phyloP scores from a whole-genome alignment of 23 red algal genomes.

The Gracilaria domingensis region DNA sequence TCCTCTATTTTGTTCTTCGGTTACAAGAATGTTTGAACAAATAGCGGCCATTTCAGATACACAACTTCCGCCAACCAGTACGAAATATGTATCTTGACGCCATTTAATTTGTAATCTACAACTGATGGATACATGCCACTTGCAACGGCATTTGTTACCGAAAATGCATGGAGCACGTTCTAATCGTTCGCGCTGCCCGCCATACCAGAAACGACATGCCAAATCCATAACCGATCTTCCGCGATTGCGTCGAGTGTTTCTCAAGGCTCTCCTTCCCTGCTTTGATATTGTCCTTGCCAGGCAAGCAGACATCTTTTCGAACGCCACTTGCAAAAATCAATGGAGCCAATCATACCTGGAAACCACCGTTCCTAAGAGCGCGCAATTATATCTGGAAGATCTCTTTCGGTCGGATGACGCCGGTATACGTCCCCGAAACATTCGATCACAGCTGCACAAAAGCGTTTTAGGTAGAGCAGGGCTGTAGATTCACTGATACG shows the following conservation, averaged over 20 bases:
- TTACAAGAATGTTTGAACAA: not conserved
- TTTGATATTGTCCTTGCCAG: not conserved
- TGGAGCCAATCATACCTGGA: not conserved
- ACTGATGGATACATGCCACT: conserved; percentile 8
- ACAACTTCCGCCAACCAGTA: conserved; percentile 23
- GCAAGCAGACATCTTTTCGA: conserved; percentile 8
- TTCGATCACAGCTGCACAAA: not conserved
- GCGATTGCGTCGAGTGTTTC: conserved; percentile 27
- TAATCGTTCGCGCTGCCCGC: not conserved
- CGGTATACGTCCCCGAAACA: conserved; percentile 30
- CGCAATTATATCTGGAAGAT: not conserved
- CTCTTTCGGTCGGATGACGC: not conserved
- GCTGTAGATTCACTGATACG: conserved; percentile 3
- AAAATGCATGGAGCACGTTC: conserved; percentile 11
- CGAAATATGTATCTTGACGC: not conserved
- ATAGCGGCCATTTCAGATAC: too few species aligned
- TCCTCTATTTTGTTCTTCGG: not conserved
- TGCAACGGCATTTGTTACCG: not conserved
- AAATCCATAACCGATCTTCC: conserved; percentile 18
- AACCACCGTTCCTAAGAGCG: not conserved
- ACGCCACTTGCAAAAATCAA: conserved; percentile 19
- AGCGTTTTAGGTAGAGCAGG: not conserved
- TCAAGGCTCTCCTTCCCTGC: conserved; percentile 20
- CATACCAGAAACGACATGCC: conserved; percentile 27
- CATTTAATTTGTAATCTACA: conserved; percentile 1